Evolutionary conservation across 2,329 filamentous ascomycete genomes (phyloP), one percentile per base, ranked within the genome.

Genomic region (Stagonosporopsis cucurbitacearum): DNA sequence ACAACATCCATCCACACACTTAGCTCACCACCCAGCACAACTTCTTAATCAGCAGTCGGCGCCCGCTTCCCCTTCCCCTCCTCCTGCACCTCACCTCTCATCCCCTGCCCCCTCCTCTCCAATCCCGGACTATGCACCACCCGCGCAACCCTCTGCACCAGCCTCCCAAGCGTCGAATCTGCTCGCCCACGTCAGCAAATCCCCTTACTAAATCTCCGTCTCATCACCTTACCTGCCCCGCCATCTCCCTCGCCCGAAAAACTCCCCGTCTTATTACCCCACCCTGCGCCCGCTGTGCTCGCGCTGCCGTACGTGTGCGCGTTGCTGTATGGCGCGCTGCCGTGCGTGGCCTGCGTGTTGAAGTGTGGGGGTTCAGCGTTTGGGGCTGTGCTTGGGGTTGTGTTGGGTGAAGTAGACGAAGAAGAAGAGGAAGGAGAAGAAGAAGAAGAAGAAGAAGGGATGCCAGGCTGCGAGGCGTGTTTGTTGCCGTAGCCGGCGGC

Each of bases 71-170:
- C 17, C n/a, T 44, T 17, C 17, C 5, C 12, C 6, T 9, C 28
- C 3, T 9, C 15, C 28, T 5, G 19, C 39, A 20, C 41, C 37
- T 61, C 74, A 57, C 80, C 79, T 47, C 84, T 78, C 80, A 82
- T 85, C 64, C 73, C 75, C 7, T 73, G 70, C 4, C 84, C 84
- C 72, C 81, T 83, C 62, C 80, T 71, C 50, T 75, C 76, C 12
- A 86, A 53, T 39, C 72, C 75, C 15, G 80, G 75, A 62, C 78
- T 84, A 50, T 80, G 72, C 58, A 87, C 63, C 45, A 82, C 63
- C 12, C 73, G 70, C 8, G 84, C 83, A 6, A 80, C 81, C 78
- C 85, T 86, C 75, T 88, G 83, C 71, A 87, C 75, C 22, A 87
- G 53, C 74, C 84, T 86, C 42, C 84, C 84, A 20, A 84, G 49